Evolutionary conservation across 1,284 basidiomycete species (phyloP).

Genomic region (Blastosporella zonata): DNA sequence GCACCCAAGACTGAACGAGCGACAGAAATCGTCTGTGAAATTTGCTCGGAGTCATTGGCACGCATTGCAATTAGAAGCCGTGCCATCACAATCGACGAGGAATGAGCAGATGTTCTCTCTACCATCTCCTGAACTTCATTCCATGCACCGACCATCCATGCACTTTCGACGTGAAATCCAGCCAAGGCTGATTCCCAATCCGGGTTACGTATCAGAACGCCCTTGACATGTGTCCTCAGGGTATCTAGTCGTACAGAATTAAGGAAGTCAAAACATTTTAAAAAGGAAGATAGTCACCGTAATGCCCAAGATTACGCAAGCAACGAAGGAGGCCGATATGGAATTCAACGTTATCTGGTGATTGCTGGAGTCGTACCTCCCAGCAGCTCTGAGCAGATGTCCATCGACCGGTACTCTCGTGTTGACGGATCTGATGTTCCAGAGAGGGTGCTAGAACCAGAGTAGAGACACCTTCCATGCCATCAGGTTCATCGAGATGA

Average conservation of each 20-base stretch:
- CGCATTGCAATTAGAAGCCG: conserved; percentile 83
- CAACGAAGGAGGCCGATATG: conserved; percentile 92
- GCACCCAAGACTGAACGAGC: conserved; percentile 81
- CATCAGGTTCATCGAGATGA: conserved; percentile 95
- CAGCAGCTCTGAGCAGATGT: conserved; percentile 99
- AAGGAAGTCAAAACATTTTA: background rate
- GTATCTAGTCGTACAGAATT: conserved; percentile 63
- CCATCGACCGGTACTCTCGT: conserved; percentile 97
- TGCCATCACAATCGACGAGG: conserved; percentile 76
- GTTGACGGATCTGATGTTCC: conserved; percentile 97
- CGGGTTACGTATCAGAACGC: conserved; percentile 84
- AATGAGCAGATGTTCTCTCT: conserved; percentile 44
- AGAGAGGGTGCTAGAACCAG: conserved; percentile 87
- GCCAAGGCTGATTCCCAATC: conserved; percentile 81
- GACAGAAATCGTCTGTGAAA: conserved; percentile 52
- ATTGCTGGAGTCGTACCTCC: conserved; percentile 94
- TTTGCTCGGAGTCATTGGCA: conserved; percentile 42
- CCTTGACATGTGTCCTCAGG: conserved; percentile 91
- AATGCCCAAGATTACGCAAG: conserved; percentile 93
- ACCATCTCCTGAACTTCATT: conserved; percentile 69
- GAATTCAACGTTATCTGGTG: conserved; percentile 84
- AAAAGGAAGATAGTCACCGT: conserved; percentile 61
- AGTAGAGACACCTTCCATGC: conserved; percentile 97
- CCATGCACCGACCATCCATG: conserved; percentile 97
- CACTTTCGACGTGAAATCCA: conserved; percentile 90